Evolutionary conservation across 768 basidiomycete genomes (phyloP).

Genomic region (Pleurotus giganteus): DNA sequence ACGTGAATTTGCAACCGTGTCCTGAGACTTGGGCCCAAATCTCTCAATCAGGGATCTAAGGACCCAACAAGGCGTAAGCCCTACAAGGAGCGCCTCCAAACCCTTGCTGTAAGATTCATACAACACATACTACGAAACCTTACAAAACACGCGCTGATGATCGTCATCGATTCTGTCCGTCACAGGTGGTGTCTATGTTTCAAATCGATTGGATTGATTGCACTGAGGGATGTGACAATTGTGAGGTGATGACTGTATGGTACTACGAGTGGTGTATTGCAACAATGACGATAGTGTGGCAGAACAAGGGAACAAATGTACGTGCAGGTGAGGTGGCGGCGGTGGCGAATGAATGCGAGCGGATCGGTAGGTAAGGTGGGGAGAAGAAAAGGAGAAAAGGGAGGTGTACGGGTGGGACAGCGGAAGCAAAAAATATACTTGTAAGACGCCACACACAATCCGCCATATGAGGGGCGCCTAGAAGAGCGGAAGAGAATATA

Average conservation of each 20-base stretch:
- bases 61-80: not conserved
- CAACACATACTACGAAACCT: too few relatives aligned
- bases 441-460: constrained; percentile 3
- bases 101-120: too few relatives aligned
- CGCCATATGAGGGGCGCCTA: constrained; percentile 6
- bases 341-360: constrained; percentile 19
- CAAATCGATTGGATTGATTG: constrained; percentile 2
- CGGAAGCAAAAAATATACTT: constrained; percentile 30
- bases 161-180: not conserved
- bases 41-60: not conserved
- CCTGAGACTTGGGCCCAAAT: not conserved
- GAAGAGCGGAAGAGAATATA: constrained; percentile 24
- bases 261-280: constrained; percentile 19
- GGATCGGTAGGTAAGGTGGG: constrained; percentile 13
- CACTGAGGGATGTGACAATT: constrained; percentile 10
- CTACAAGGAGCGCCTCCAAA: not conserved
- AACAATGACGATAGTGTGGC: constrained; percentile 12
- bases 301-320: constrained; percentile 36
- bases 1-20: not conserved
- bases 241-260: constrained; percentile 20
- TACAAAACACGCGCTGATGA: too few relatives aligned
- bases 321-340: constrained; percentile 32
- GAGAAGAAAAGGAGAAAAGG: constrained; percentile 4
- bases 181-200: not conserved
- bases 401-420: not conserved